Percentiles rank a stretch among this genome's conserved stretches.
phyloP scores from a whole-genome alignment of 345 rosid species.

The Sonneratia alba region DNA sequence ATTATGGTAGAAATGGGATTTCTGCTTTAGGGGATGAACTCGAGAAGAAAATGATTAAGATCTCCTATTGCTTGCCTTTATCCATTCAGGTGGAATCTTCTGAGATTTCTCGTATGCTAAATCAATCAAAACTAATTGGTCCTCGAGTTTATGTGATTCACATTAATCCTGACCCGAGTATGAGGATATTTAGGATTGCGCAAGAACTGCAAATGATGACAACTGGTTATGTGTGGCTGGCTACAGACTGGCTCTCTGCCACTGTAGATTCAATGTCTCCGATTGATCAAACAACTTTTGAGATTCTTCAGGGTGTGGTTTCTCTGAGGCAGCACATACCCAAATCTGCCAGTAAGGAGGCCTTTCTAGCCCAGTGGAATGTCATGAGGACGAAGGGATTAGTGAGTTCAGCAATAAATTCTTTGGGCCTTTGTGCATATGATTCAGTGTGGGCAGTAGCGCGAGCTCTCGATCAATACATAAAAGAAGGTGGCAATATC shows the following conservation, averaged over 20 bases:
- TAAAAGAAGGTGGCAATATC: slow-evolving; percentile 37
- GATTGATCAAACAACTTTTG: slow-evolving; percentile 17
- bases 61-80: slow-evolving; percentile 49
- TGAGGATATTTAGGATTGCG: slow-evolving; percentile 49
- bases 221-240: slow-evolving; percentile 57
- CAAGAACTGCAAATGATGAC: slow-evolving; percentile 67
- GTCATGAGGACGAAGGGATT: slow-evolving; percentile 33
- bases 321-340: slow-evolving; percentile 66
- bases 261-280: slow-evolving; percentile 54
- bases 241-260: slow-evolving; percentile 86
- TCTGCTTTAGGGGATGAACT: slow-evolving; percentile 47
- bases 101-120: slow-evolving; percentile 30
- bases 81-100: slow-evolving; percentile 28
- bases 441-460: slow-evolving; percentile 88
- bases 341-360: slow-evolving; percentile 33
- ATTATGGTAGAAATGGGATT: slow-evolving; percentile 74
- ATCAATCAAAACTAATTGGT: slow-evolving; percentile 37
- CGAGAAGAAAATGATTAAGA: slow-evolving; percentile 31
- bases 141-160: slow-evolving; percentile 78
- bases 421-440: slow-evolving; percentile 67
- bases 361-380: slow-evolving; percentile 40
- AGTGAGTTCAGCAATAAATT: slow-evolving; percentile 36
- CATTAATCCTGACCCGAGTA: slow-evolving; percentile 52
- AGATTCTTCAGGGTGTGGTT: slow-evolving; percentile 49
- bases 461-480: slow-evolving; percentile 36